Evolutionary conservation across 495 filamentous ascomycete genomes (phyloP).

Genomic region (Lichenothelia convexa): DNA sequence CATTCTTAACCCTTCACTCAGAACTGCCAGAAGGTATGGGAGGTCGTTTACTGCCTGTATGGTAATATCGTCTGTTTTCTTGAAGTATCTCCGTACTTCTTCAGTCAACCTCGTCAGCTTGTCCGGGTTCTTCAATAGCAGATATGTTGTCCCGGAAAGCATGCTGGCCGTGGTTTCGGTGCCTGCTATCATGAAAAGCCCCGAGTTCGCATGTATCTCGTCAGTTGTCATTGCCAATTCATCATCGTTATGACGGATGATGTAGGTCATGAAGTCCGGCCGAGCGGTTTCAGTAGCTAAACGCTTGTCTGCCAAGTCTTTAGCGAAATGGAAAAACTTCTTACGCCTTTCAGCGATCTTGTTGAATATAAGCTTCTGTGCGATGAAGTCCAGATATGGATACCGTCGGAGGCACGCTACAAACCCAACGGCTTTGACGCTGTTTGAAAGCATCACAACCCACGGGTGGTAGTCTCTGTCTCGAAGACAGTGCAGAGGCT

Average conservation of each 20-base stretch:
- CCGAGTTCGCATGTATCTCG: constrained; percentile 10
- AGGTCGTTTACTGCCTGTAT: constrained; percentile 23
- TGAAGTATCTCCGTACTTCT: constrained; percentile 36
- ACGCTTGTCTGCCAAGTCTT: constrained; percentile 2
- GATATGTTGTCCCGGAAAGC: constrained; percentile 22
- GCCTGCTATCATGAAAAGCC: constrained; percentile 27
- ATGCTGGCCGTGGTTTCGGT: constrained; percentile 31
- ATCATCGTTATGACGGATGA: too few relatives aligned
- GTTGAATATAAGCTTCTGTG: constrained; percentile 1
- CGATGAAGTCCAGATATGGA: constrained; percentile 40
- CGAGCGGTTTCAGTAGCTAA: constrained; percentile 6
- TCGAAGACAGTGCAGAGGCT: constrained; percentile 11
- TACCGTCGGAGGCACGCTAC: constrained; percentile 37
- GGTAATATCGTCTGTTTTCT: constrained; percentile 30
- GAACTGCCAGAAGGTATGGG: constrained; percentile 35
- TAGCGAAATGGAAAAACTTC: constrained; percentile 1
- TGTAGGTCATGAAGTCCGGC: constrained; percentile 13
- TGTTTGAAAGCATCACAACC: not conserved
- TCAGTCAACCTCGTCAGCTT: constrained; percentile 22
- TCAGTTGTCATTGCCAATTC: too few relatives aligned
- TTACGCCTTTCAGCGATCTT: not conserved
- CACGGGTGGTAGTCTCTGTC: not conserved
- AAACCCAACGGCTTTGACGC: not conserved
- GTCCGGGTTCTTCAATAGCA: constrained; percentile 18
- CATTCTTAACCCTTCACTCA: constrained; percentile 40